Percentiles rank a stretch among this genome's conserved stretches.
Evolutionary conservation across 2,329 filamentous ascomycete genomes (phyloP).

Genomic region (Didymellaceae sp.): DNA sequence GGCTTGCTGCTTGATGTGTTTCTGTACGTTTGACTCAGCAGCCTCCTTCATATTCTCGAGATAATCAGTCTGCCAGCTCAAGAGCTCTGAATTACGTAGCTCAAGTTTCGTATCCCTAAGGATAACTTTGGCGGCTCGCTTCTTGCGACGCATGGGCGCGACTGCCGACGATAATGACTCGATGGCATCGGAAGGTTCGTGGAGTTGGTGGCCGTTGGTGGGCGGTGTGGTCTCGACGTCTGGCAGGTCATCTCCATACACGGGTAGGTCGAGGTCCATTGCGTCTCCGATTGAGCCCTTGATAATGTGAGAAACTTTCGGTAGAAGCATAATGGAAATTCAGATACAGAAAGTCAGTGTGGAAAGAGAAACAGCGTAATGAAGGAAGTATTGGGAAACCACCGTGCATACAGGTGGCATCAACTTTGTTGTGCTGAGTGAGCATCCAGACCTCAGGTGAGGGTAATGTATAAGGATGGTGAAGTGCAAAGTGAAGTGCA

Average conservation of each 20-base stretch:
- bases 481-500: neutral
- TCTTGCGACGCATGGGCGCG: conserved; percentile 51
- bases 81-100: conserved; percentile 63
- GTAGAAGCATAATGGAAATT: conserved; percentile 1
- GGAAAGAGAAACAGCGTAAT: neutral
- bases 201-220: conserved; percentile 12
- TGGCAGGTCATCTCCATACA: conserved; percentile 44
- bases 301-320: conserved; percentile 19
- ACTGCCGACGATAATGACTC: conserved; percentile 48
- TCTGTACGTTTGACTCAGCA: conserved; percentile 52
- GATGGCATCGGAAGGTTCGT: conserved; percentile 28
- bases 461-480: conserved; percentile 11
- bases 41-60: conserved; percentile 64
- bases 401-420: neutral
- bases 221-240: conserved; percentile 39
- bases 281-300: conserved; percentile 30
- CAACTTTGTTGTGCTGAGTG: neutral
- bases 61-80: conserved; percentile 66
- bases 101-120: conserved; percentile 58
- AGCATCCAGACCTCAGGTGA: neutral
- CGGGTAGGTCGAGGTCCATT: conserved; percentile 41
- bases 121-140: conserved; percentile 51
- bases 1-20: conserved; percentile 54
- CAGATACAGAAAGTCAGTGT: too few species aligned
- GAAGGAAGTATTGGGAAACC: neutral